Evolutionary conservation across 2,329 filamentous ascomycete species (phyloP), one percentile per base, ranked within the genome.

Genomic region (Celoporthe dispersa): DNA sequence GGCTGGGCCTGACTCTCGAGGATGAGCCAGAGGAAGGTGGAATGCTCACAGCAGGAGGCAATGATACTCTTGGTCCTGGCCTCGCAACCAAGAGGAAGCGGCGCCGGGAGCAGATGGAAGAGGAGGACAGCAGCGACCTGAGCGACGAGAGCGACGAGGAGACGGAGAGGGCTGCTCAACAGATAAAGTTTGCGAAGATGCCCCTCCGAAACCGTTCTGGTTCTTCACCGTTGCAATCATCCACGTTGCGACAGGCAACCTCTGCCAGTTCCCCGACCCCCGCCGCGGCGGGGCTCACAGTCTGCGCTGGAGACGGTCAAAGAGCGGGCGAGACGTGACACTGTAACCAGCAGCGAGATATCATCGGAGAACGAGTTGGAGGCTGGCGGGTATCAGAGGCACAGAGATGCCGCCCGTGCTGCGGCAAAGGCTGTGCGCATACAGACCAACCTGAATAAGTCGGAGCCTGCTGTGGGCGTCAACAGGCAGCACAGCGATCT

Each of bases 121-220:
- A 96, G 76, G 92, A 94, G 70, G 93, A 95, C 77, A 96, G 93
- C 79, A 94, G 92, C 76, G 93, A 95, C 75, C 82, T 95, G 67
- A 94, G 92, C 77, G 93, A 96, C 75, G 92, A 95, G 74, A 95
- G 92, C 75, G 93, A 96, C 65, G 92, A 94, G 33, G 92, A 94
- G 66, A 85, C 87, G 1, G 91, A 93, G 69, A 80, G 92, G 67
- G 91, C 92, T 60, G 91, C 92, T 2, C 93, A 97, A 78, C 93
- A 97, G 79, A 97, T 98, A 79, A 94, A 95, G 77, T 99, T 99
- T 80, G 90, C 92, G 64, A 98, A 98, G 81, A 95, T 98, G 93
- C 95, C 96, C 1, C 87, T 97, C 59, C 89, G 94, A 39, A 90
- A 90, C 74, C 90, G 95, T 68, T 93, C 94, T 35, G 95, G 93